Conservation (phyloP, 768 basidiomycete genomes). For the Tephrocybe rancida region DNA sequence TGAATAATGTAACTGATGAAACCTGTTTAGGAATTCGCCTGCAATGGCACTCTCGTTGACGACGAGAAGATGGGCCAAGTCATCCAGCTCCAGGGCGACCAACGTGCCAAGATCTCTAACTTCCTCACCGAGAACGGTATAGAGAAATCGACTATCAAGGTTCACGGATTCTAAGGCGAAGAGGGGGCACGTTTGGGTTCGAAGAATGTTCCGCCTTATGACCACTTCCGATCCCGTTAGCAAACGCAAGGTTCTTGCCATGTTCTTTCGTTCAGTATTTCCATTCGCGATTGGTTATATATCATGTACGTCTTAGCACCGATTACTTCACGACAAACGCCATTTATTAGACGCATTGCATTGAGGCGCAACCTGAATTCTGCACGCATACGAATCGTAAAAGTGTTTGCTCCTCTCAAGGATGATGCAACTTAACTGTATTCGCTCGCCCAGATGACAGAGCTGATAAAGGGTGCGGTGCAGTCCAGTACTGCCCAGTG, state of each 20-base stretch:
- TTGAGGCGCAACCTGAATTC: not conserved
- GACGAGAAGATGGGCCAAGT: conserved; percentile 96
- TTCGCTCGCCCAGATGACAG: conserved; percentile 2
- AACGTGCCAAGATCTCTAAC: conserved; percentile 84
- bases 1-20: conserved; percentile 5
- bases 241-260: conserved; percentile 3
- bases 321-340: conserved; percentile 13
- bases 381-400: conserved; percentile 15
- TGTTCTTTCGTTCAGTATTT: conserved; percentile 21
- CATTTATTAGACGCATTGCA: conserved; percentile 8
- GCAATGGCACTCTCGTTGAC: conserved; percentile 96
- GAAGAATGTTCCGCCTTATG: conserved; percentile 10
- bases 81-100: conserved; percentile 98
- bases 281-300: conserved; percentile 24
- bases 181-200: not conserved
- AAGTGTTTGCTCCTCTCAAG: conserved; percentile 11
- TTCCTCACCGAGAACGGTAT: conserved; percentile 89
- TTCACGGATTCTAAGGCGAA: conserved; percentile 78
- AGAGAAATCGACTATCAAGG: conserved; percentile 75
- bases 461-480: not conserved
- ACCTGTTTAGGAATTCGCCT: conserved; percentile 83
- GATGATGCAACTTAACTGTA: conserved; percentile 19
- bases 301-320: conserved; percentile 29
- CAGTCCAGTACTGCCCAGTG: not conserved
- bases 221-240: not conserved